Evolutionary conservation across 345 rosid species (phyloP).

Genomic region (Euphorbia tirucalli): DNA sequence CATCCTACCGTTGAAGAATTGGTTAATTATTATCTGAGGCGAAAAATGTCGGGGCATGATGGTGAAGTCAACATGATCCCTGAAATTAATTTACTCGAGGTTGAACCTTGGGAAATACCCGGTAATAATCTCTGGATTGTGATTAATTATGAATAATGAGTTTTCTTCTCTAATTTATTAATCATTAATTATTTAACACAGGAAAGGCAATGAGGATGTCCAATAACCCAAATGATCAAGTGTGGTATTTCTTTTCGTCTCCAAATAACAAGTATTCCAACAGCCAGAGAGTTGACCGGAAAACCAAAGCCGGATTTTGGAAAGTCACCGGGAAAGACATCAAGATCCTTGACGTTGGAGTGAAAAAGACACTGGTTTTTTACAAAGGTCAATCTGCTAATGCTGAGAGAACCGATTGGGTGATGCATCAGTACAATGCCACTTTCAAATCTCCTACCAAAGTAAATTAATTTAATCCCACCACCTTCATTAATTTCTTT

Average conservation of each 20-base stretch:
- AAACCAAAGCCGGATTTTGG: constrained; percentile 43
- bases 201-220: neutral
- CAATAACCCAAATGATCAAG: neutral
- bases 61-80: neutral
- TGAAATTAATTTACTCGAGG: neutral
- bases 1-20: constrained; percentile 10
- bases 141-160: too few species aligned
- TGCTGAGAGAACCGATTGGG: constrained; percentile 22
- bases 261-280: constrained; percentile 21
- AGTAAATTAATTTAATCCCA: neutral
- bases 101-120: constrained; percentile 9
- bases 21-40: neutral
- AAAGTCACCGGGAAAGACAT: constrained; percentile 41
- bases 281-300: constrained; percentile 22
- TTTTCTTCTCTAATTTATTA: too few species aligned
- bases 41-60: neutral
- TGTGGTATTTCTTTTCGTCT: constrained; percentile 41
- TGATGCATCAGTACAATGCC: constrained; percentile 36
- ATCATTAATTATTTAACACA: neutral
- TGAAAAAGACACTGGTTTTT: constrained; percentile 41
- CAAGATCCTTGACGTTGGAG: constrained; percentile 24
- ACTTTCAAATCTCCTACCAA: constrained; percentile 16
- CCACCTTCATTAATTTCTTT: too few species aligned
- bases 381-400: constrained; percentile 4
- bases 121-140: neutral